Percentiles rank a stretch among this genome's conserved stretches.
phyloP scores from a whole-genome alignment of 1,139 yeast species.

The Hemisphaericaspora xylanilytica region DNA sequence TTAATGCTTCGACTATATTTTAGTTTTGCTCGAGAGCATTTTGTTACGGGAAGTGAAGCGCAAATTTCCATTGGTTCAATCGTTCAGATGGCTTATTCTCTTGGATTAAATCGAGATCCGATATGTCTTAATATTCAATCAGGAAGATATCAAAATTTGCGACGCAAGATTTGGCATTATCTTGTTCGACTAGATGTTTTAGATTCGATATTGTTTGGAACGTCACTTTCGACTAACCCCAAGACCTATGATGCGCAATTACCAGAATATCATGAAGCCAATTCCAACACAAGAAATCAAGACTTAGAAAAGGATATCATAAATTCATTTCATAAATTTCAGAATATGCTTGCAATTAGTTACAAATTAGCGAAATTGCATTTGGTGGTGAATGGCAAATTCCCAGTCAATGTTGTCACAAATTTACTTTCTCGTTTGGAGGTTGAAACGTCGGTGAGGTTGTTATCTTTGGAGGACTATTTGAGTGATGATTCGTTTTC shows the following conservation, averaged over 20 bases:
- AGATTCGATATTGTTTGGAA: no score
- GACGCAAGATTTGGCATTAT: no score
- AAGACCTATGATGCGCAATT: no score
- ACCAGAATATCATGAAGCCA: no score
- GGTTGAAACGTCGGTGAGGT: constrained; percentile 5
- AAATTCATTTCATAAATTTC: constrained; percentile 13
- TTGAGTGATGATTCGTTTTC: constrained; percentile 4
- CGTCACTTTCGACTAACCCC: no score
- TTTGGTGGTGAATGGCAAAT: constrained; percentile 11
- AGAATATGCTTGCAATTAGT: constrained; percentile 7
- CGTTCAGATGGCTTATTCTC: constrained; percentile 46
- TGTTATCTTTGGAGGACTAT: constrained; percentile 8
- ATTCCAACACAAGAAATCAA: no score
- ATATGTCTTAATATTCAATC: constrained; percentile 30
- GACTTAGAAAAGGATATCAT: constrained; percentile 22
- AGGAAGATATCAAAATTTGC: no score
- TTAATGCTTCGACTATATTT: constrained; percentile 29
- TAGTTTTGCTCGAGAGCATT: constrained; percentile 29
- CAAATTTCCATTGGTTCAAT: constrained; percentile 33
- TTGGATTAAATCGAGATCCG: constrained; percentile 57
- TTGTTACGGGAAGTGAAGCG: constrained; percentile 14
- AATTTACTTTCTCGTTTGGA: constrained; percentile 12
- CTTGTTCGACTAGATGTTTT: no score
- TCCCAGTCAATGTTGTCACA: constrained; percentile 10
- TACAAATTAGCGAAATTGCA: constrained; percentile 11